Conservation (phyloP, 140 eudicot species). For the Ambrosia hybrid region DNA sequence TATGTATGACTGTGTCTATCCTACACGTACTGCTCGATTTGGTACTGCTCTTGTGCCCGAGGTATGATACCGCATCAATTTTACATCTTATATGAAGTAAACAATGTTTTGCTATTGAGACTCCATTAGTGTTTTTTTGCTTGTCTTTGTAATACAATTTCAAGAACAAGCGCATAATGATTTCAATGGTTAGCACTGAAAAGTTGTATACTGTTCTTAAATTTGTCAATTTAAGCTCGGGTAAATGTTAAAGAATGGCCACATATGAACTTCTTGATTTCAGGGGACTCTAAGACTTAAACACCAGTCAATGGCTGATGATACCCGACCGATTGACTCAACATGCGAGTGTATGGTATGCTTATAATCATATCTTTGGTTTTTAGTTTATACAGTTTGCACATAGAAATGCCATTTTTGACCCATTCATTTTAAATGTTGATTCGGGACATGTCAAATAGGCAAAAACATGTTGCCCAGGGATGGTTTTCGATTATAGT, state of each 20-base stretch:
- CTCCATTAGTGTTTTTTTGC: slow-evolving; percentile 1
- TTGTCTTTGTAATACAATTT: slow-evolving; percentile 5
- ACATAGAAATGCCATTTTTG: neutral
- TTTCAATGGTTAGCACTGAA: neutral
- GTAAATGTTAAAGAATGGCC: slow-evolving; percentile 2
- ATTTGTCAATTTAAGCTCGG: neutral
- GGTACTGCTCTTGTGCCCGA: slow-evolving; percentile 96
- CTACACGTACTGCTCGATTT: slow-evolving; percentile 98
- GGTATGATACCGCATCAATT: slow-evolving; percentile 37
- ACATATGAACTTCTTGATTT: slow-evolving; percentile 20
- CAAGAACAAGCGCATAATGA: neutral
- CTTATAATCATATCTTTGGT: neutral
- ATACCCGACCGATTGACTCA: slow-evolving; percentile 80
- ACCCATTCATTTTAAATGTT: neutral
- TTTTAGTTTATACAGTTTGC: neutral
- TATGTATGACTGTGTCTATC: slow-evolving; percentile 95
- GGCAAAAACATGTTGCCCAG: too few species aligned
- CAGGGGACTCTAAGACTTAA: slow-evolving; percentile 88
- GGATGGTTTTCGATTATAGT: too few species aligned
- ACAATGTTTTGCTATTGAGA: neutral
- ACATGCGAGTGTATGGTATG: slow-evolving; percentile 94
- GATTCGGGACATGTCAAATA: neutral
- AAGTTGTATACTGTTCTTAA: slow-evolving; percentile 6
- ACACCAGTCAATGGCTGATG: slow-evolving; percentile 87
- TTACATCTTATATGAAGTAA: neutral